phyloP scores from a whole-genome alignment of 306 rosid genomes.

The Vicia villosa region DNA sequence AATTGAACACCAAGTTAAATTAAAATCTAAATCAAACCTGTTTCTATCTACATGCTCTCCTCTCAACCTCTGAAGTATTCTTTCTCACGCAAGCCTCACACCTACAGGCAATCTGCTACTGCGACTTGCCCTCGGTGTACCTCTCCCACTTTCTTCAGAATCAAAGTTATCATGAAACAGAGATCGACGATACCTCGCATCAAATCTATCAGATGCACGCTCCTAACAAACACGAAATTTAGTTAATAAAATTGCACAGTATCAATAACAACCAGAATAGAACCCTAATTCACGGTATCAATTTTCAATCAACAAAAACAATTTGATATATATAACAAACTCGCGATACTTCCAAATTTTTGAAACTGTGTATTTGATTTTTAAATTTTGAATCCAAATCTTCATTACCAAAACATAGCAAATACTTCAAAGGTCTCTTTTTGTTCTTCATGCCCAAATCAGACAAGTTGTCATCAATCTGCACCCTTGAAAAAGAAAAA shows the following conservation, averaged over 20 bases:
- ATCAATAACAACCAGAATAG: no score
- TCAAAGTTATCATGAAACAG: slow-evolving; percentile 40
- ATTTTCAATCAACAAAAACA: no score
- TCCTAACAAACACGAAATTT: slow-evolving; percentile 45
- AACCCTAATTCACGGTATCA: no score
- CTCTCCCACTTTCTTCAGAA: slow-evolving; percentile 42
- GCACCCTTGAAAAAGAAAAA: slow-evolving; percentile 36
- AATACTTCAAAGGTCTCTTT: slow-evolving; percentile 38
- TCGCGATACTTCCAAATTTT: no score
- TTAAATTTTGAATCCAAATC: no score
- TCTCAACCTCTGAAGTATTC: slow-evolving; percentile 86
- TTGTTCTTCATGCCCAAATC: slow-evolving; percentile 44
- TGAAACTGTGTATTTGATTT: no score
- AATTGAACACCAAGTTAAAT: no score
- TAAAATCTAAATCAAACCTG: no score
- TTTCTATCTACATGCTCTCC: slow-evolving; percentile 53
- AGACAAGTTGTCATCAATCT: slow-evolving; percentile 58
- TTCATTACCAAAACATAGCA: no score
- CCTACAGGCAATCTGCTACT: slow-evolving; percentile 71
- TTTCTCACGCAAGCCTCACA: slow-evolving; percentile 77
- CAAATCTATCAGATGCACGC: slow-evolving; percentile 45
- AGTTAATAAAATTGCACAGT: no score
- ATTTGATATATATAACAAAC: no score
- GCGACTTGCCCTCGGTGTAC: slow-evolving; percentile 45
- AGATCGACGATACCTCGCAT: slow-evolving; percentile 37